These are phyloP conservation scores for Blumeriella jaapii DNA, from an alignment of 2,329 filamentous ascomycete genomes.

Conservation along the genomic window DNA sequence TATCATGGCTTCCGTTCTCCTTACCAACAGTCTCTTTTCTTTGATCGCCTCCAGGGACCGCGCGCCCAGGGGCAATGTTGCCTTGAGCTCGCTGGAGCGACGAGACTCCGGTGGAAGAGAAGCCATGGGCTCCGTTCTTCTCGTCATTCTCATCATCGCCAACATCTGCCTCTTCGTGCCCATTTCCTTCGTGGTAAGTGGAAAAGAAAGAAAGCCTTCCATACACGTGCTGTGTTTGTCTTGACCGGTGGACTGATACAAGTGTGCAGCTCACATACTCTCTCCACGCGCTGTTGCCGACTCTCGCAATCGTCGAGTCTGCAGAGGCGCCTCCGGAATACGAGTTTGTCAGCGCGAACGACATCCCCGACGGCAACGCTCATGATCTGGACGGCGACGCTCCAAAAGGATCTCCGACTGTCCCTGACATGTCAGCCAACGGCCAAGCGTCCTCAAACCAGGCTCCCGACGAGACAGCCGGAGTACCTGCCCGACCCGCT, in stretches of 20 bases:
- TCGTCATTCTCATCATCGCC: not conserved
- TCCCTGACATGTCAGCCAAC: not conserved
- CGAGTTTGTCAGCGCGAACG: not conserved
- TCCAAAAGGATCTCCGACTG: not conserved
- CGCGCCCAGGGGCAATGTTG: not conserved
- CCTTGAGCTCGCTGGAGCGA: not conserved
- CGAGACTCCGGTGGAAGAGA: not conserved
- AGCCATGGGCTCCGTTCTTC: not conserved
- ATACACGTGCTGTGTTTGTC: no score
- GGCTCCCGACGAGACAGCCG: not conserved
- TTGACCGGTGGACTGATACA: not conserved
- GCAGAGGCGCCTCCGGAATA: conserved; percentile 3
- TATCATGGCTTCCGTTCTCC: conserved; percentile 3
- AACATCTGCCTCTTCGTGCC: not conserved
- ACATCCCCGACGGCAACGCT: not conserved
- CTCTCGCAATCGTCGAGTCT: conserved; percentile 1
- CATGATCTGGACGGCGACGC: not conserved
- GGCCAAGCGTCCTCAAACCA: not conserved
- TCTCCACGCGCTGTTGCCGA: not conserved
- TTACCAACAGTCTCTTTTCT: not conserved
- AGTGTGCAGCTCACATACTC: conserved; percentile 2
- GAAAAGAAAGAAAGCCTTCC: no score
- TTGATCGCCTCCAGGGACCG: conserved; percentile 1
- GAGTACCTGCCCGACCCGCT: not conserved
- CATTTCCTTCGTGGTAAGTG: not conserved